phyloP scores from a whole-genome alignment of 495 filamentous ascomycete species.

The Aspergillus wentii region DNA sequence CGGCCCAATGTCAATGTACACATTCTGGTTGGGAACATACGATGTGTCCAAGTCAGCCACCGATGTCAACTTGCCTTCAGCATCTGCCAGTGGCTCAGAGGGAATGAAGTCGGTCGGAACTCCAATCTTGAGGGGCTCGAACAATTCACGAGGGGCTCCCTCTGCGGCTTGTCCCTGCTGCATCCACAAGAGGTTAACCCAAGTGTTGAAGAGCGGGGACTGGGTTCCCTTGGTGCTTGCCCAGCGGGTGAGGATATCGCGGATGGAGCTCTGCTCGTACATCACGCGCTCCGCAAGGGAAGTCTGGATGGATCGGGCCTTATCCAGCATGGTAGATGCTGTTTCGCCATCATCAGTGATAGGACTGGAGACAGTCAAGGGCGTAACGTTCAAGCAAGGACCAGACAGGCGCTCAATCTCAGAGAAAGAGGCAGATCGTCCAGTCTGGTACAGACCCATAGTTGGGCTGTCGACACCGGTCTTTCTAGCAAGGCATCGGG shows the following conservation, averaged over 20 bases:
- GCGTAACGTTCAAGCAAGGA: slow-evolving; percentile 28
- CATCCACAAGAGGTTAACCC: slow-evolving; percentile 31
- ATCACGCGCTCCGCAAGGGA: slow-evolving; percentile 22
- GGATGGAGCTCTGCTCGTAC: slow-evolving; percentile 27
- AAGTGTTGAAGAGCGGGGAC: slow-evolving; percentile 25
- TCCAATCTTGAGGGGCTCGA: slow-evolving; percentile 17
- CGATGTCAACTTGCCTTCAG: slow-evolving; percentile 7
- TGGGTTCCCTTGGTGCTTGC: slow-evolving; percentile 3
- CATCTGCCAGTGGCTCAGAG: slow-evolving; percentile 1
- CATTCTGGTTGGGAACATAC: slow-evolving; percentile 17
- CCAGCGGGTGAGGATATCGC: slow-evolving; percentile 17
- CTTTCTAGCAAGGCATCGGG: slow-evolving; percentile 18
- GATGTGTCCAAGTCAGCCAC: slow-evolving; percentile 19
- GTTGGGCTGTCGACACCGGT: slow-evolving; percentile 16
- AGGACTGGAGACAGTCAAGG: slow-evolving; percentile 13
- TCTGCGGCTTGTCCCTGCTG: slow-evolving; percentile 8
- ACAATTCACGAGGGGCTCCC: slow-evolving; percentile 7
- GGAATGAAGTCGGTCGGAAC: slow-evolving; percentile 23
- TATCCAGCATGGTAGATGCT: neutral
- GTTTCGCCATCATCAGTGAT: neutral
- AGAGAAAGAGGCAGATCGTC: slow-evolving; percentile 19
- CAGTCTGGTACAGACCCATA: slow-evolving; percentile 31
- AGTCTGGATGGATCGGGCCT: slow-evolving; percentile 15
- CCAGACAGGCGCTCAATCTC: slow-evolving; percentile 16
- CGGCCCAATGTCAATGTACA: slow-evolving; percentile 26